Evolutionary conservation across 2,329 filamentous ascomycete species (phyloP), one percentile per base, ranked within the genome.

Genomic region (Trichoderma endophyticum): DNA sequence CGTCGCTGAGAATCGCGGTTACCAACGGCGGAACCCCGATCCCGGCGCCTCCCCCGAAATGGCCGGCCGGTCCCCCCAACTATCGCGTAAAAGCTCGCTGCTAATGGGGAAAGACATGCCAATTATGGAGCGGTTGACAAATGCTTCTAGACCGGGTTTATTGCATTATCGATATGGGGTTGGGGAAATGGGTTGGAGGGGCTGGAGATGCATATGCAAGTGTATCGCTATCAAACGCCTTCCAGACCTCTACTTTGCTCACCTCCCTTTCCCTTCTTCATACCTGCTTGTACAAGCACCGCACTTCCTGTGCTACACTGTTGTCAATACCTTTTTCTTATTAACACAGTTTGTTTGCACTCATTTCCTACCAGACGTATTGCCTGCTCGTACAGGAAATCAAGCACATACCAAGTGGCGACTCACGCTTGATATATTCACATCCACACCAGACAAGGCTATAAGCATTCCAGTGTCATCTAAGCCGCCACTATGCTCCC

Each of bases 401-500:
- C 12, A 26, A 26, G 24, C 4, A 30, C n/a, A 51, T 39, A 21
- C 3, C n/a, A 54, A 28, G 64, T 67, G 32, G 64, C 64, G 51
- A 57, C 51, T 34, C 8, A 21, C 34, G 14, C 14, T 18, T 28
- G 14, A 30, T 67, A 21, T 43, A 59, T 7, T 24, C 54, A 65
- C n/a, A 34, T 18, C 24, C 28, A 1, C 11, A 54, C 15, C 54
- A 43, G 36, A 21, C 24, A 24, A 54, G 26, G 36, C 39, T 54
- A 32, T 63, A 57, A 28, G 18, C 60, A 63, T 39, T 15, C 28
- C 18, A 6, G 8, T 14, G 12, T 34, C 4, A 7, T 32, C 21
- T 34, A n/a, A 65, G n/a, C 61, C 28, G 30, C 70, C 63, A 67
- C 51, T 34, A 79, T 79, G 77, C 66, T 75, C 26, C 72, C 77